Evolutionary conservation across 352 stramenopile genomes (phyloP), one percentile per base, ranked within the genome.

Genomic region (Globisporangium ultimum): DNA sequence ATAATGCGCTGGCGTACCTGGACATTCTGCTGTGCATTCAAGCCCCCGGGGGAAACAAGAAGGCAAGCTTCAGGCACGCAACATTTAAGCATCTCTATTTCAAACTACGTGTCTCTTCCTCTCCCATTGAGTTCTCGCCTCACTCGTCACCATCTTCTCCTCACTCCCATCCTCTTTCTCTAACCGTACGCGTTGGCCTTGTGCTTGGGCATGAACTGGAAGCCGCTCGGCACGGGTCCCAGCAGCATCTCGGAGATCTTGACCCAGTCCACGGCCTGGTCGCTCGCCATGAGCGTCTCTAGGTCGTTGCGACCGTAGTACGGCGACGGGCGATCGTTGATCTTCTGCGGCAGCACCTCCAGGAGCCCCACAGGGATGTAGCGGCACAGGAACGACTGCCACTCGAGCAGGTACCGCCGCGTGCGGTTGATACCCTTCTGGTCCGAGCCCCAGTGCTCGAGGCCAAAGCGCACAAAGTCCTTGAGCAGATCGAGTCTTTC

Each of bases 191-290:
- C 86, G 68, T 98, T 99, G 21, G 96, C 91, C 64, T 98, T 98
- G 77, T 99, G 97, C 80, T 99, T 99, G 28, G 97, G 97, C 62
- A 97, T 78, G 63, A 99, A 99, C 63, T 95, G 67, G 59, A 96
- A 93, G 13, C 70, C 78, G 6, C 98, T 84, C 3, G 91, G 93
- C 41, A 98, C 96, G 1, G 88, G 89, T 3, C 97, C 97, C 6
- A 99, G 88, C 47, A 99, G 79, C 90, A 99, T 98, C 74, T 99
- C 96, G 10, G 90, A 98, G 58, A 99, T 98, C 76, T 98, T 98
- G 68, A 99, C 89, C 98, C 98, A 99, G 73, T 99, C 97, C 20
- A 90, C 80, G 12, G 88, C 88, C 61, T 98, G 88, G 56, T 94
- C 85, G 57, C 91, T 98, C 38, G 95, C 80, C 79, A 99, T 97